Conservation (phyloP, 2,329 filamentous ascomycete species). For the Colletotrichum aenigma region DNA sequence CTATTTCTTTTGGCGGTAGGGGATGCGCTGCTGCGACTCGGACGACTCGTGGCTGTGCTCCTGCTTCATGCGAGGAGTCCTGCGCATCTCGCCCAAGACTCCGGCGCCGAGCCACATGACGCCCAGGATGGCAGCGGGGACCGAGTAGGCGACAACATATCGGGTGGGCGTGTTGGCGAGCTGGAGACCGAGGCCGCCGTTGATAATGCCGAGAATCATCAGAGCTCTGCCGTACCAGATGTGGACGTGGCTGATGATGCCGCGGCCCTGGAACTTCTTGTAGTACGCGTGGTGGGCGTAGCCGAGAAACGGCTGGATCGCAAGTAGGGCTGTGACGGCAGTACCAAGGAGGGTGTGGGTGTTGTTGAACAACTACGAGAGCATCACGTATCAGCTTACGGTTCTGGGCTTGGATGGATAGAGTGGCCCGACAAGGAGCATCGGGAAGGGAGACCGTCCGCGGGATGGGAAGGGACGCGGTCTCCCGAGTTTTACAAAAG, state of each 20-base stretch:
- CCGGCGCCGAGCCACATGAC: conserved; percentile 44
- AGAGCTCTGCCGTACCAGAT: conserved; percentile 67
- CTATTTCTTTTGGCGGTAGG: conserved; percentile 16
- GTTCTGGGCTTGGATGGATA: neutral
- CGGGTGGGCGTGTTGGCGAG: conserved; percentile 44
- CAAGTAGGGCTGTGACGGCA: conserved; percentile 56
- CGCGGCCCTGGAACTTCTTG: conserved; percentile 49
- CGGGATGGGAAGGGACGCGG: neutral
- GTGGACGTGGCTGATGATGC: conserved; percentile 58
- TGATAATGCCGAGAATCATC: conserved; percentile 64
- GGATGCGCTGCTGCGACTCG: conserved; percentile 12
- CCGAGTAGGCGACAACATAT: conserved; percentile 58
- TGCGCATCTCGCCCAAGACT: conserved; percentile 7
- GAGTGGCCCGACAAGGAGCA: neutral
- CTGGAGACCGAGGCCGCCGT: conserved; percentile 66
- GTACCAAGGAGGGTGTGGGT: conserved; percentile 62
- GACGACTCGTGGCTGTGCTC: conserved; percentile 15
- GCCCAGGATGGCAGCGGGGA: conserved; percentile 56
- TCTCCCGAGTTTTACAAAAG: neutral
- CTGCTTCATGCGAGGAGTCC: conserved; percentile 8
- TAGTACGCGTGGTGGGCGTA: conserved; percentile 62
- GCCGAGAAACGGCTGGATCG: conserved; percentile 63
- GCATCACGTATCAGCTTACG: conserved; percentile 14
- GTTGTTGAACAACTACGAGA: conserved; percentile 52
- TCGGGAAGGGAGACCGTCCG: neutral